Evolutionary conservation across 306 rosid species (phyloP).

Genomic region (Echinosophora koreensis): DNA sequence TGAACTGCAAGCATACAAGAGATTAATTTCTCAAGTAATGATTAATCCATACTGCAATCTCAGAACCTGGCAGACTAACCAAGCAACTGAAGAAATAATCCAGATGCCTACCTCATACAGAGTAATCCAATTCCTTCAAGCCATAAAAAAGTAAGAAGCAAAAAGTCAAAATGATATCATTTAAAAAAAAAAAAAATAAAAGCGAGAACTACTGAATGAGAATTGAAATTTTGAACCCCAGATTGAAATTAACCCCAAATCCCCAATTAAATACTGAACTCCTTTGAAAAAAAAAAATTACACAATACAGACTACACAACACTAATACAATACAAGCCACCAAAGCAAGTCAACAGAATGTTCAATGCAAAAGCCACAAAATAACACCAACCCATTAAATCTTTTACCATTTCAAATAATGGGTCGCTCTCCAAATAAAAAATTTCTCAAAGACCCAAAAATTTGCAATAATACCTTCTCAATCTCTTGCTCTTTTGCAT

Average conservation of each 20-base stretch:
- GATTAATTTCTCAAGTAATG: background rate
- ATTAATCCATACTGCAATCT: background rate
- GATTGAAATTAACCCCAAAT: background rate
- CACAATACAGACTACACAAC: no score
- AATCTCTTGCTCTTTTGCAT: slow-evolving; percentile 46
- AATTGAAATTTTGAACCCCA: background rate
- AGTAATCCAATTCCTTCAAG: background rate
- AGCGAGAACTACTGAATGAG: background rate
- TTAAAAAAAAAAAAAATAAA: no score
- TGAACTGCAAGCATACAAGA: no score
- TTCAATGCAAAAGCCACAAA: slow-evolving; percentile 15
- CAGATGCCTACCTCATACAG: background rate
- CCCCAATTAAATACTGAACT: slow-evolving; percentile 32
- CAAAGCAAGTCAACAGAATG: slow-evolving; percentile 38
- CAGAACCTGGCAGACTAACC: background rate
- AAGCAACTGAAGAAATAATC: background rate
- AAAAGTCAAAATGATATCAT: no score
- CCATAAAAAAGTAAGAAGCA: background rate
- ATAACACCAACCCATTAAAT: slow-evolving; percentile 16
- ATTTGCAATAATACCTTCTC: slow-evolving; percentile 4
- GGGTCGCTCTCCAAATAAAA: background rate
- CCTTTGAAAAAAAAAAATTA: background rate
- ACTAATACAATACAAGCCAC: background rate
- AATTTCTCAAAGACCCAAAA: background rate
- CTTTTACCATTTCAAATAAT: background rate